Percentiles rank a stretch among this genome's conserved stretches.
Evolutionary conservation across 257 asterid species (phyloP).

Genomic region (Anisodus acutangulus): DNA sequence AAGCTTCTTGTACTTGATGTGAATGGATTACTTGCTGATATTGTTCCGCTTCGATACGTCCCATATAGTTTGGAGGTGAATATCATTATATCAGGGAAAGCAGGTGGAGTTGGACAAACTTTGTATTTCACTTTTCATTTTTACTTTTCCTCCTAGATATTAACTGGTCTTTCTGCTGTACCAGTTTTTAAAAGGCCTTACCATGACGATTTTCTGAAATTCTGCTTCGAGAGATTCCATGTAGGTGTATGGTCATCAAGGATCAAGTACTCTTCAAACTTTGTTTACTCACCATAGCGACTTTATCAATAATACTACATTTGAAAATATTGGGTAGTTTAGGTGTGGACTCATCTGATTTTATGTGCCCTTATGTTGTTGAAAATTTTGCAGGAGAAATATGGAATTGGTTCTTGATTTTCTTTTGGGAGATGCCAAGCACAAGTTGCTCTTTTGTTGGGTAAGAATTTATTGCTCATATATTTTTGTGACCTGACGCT

Average conservation of each 20-base stretch:
- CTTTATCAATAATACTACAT: slow-evolving; percentile 18
- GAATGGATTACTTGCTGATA: slow-evolving; percentile 79
- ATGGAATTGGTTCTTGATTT: slow-evolving; percentile 67
- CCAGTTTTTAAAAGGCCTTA: slow-evolving; percentile 89
- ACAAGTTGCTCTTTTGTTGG: slow-evolving; percentile 75
- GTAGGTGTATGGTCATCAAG: slow-evolving; percentile 92
- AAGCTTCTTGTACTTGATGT: slow-evolving; percentile 92
- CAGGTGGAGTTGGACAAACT: slow-evolving; percentile 49
- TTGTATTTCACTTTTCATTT: slow-evolving; percentile 30
- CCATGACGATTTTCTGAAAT: slow-evolving; percentile 77
- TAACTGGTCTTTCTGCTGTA: slow-evolving; percentile 40
- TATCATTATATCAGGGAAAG: slow-evolving; percentile 57
- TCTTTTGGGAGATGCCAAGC: slow-evolving; percentile 62
- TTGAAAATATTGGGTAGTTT: slow-evolving; percentile 1
- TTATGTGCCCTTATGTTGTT: slow-evolving; percentile 31
- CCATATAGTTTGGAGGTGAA: slow-evolving; percentile 59
- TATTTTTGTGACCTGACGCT: not conserved
- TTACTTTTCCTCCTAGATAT: slow-evolving; percentile 30
- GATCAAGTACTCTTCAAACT: slow-evolving; percentile 62
- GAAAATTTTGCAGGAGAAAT: slow-evolving; percentile 66
- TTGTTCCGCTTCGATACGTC: slow-evolving; percentile 48
- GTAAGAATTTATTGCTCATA: slow-evolving; percentile 48
- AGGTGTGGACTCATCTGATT: slow-evolving; percentile 7
- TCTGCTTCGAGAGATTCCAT: slow-evolving; percentile 75
- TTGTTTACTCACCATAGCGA: slow-evolving; percentile 34